Base-by-base conservation (phyloP, 345 rosid species). In the Brassica nigra region DNA sequence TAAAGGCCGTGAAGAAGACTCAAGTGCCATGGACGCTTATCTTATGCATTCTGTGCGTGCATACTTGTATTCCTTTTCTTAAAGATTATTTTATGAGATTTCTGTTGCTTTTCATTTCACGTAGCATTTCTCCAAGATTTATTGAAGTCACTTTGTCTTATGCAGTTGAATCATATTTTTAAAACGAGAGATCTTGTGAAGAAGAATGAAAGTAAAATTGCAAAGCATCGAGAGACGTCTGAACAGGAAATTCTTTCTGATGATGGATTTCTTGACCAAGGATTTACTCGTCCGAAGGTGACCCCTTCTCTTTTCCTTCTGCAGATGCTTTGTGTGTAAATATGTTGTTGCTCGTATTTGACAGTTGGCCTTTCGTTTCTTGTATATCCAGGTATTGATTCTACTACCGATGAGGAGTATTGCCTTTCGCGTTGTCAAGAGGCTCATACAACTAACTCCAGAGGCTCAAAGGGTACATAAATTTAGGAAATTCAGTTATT, bases 231-330 rank as follows among this genome's bases (percentile, higher is more conserved):
- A 84, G 87, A 77, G 69, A 70, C 73, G 44, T 71, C 86, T 31
- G 74, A 78, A 68, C 92, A 85, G 71, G 91, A 82, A 65, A 80
- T 87, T 37, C 81, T 90, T 72, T 66, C 78, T 85, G 86, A 77
- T 54, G 90, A 87, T 86, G 84, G 70, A 75, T 87, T 87, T 73
- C 92, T 86, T 84, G 99, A 95, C 82, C 97, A 83, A 65, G 99
- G 99, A 69, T 95, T 92, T 81, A 91, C 99, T 76, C 99, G 99
- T 84, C 92, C 99, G 15, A 92, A 95, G 99, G 99, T 95, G 82
- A 54, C 34, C 11, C 76, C 33, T 12, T 68, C 67, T 79, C 23
- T 66, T 37, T 71, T 80, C 27, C 63, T 10, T 58, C 34, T 59
- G 74, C 36, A 75, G 27, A 62, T 36, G 23, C 36, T 20, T 75